phyloP scores from a whole-genome alignment of 1,284 basidiomycete species.

The Leccinum huronense region DNA sequence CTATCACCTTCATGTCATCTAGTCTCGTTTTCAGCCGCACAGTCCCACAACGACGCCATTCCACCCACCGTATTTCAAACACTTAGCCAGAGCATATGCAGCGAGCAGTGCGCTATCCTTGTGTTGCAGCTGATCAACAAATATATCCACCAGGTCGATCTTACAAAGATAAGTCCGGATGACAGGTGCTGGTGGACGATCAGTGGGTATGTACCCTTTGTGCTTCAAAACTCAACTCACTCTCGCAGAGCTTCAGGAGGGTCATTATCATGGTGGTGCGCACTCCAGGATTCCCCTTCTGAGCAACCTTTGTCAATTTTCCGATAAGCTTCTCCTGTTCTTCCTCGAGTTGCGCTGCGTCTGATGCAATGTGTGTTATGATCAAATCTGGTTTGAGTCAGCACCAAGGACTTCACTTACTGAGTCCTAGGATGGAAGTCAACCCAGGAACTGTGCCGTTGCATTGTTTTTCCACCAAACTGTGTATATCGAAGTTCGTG shows the following conservation, averaged over 20 bases:
- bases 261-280: conserved; percentile 27
- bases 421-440: not conserved
- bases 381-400: not conserved
- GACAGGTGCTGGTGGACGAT: not conserved
- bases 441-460: not conserved
- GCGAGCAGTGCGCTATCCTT: conserved; percentile 16
- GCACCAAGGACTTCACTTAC: not conserved
- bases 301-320: conserved; percentile 11
- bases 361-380: conserved; percentile 10
- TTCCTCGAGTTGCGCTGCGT: not conserved
- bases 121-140: conserved; percentile 18
- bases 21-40: not conserved
- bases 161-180: conserved; percentile 9
- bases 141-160: conserved; percentile 1
- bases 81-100: conserved; percentile 19
- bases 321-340: conserved; percentile 14
- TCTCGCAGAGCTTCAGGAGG: conserved; percentile 18
- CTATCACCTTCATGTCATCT: conserved; percentile 19
- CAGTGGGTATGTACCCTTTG: not conserved
- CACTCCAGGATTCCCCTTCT: conserved; percentile 11
- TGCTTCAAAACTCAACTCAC: conserved; percentile 3
- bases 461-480: not conserved
- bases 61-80: conserved; percentile 21
- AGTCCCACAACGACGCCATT: not conserved
- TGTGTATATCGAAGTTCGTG: not conserved